Base-by-base conservation (phyloP, 805 yeast genomes). In the Wickerhamomyces rabaulensis region DNA sequence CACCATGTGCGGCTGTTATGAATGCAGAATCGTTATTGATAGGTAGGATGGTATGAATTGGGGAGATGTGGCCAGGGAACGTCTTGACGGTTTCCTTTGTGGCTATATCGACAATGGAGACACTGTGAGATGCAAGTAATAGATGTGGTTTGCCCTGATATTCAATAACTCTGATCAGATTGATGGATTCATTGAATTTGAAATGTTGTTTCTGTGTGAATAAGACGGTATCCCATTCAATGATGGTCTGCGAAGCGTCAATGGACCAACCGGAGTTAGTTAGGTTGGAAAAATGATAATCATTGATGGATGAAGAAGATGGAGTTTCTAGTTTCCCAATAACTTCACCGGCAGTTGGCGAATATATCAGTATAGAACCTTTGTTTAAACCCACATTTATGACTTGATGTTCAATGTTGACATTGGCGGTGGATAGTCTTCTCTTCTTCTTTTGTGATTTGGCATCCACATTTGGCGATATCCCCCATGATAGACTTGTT, bases 51-150 rank as follows among this genome's bases (percentile, higher is more conserved):
- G 79, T 64, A 54, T 71, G 73, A 37, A 88, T 75, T 4, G 89
- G 83, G 17, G 86, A 75, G 26, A 87, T 78, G 60, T 88, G 95
- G 23, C 92, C 95, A 2, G 95, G 89, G 60, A 78, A 80, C 2
- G 81, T 73, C 53, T 69, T 71, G 16, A 74, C 64, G 2, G 79
- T 65, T 44, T 66, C 64, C 37, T 49, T 70, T 25, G 50, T 60
- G 6, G 64, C 55, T 10, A 69, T 58, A 55, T 80, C 79, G 21
- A 81, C 64, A 46, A 86, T 62, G 51, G 74, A 75, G 5, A 87
- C 73, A 35, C 82, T 74, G 54, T 87, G 87, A 2, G 92, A 82
- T 2, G 87, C 89, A 13, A 80, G 66, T 47, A 85, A 70, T 29
- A 84, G 57, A 55, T 76, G 78, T 15, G 63, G 56, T 31, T 54